Conservation (phyloP, 805 yeast species). For the Starmerella etchellsii region DNA sequence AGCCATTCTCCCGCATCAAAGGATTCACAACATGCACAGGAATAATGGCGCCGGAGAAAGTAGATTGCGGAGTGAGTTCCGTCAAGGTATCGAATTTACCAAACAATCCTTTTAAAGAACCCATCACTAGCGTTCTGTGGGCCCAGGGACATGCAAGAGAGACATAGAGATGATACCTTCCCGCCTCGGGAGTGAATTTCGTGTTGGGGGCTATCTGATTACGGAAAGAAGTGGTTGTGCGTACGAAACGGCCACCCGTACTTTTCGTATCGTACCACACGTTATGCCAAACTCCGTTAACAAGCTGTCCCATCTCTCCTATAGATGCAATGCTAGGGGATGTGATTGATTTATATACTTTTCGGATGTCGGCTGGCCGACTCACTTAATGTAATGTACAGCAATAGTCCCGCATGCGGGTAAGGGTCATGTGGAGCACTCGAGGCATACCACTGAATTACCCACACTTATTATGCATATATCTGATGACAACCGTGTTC, state of each 20-base stretch:
- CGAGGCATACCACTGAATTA: too few species aligned
- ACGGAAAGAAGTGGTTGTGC: slow-evolving; percentile 20
- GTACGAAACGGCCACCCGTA: slow-evolving; percentile 22
- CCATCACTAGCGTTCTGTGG: slow-evolving; percentile 62
- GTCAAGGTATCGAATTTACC: slow-evolving; percentile 2
- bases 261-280: slow-evolving; percentile 23
- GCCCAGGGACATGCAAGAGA: slow-evolving; percentile 96
- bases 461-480: too few species aligned
- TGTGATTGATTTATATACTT: too few species aligned
- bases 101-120: slow-evolving; percentile 57
- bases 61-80: slow-evolving; percentile 5
- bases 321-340: background rate
- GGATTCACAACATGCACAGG: slow-evolving; percentile 70
- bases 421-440: too few species aligned
- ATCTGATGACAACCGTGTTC: too few species aligned
- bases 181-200: slow-evolving; percentile 54
- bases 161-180: slow-evolving; percentile 77
- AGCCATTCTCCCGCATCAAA: slow-evolving; percentile 76
- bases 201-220: slow-evolving; percentile 18
- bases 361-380: too few species aligned
- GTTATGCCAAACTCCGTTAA: slow-evolving; percentile 23
- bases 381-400: too few species aligned
- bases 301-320: slow-evolving; percentile 22
- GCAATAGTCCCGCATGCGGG: too few species aligned
- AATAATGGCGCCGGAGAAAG: slow-evolving; percentile 29